Conservation (phyloP, 139 green algal species). For the Chlorella ohadii region DNA sequence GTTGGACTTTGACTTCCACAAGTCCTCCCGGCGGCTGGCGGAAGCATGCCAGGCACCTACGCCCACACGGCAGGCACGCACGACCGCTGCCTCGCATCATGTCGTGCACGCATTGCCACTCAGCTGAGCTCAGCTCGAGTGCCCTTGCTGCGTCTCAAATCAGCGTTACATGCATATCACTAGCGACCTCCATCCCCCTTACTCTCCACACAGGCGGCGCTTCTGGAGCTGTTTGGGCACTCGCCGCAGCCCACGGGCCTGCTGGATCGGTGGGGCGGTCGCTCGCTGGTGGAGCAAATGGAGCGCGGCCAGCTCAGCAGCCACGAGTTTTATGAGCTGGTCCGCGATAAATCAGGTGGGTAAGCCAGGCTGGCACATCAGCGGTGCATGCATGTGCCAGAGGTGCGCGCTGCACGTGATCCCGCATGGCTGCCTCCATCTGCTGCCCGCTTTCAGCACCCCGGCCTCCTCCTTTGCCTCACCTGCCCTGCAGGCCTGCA, state of each 20-base stretch:
- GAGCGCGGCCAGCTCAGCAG: slow-evolving; percentile 21
- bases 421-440: too few relatives aligned
- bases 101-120: not conserved
- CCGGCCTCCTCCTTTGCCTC: not conserved
- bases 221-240: slow-evolving; percentile 32
- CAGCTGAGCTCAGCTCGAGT: too few relatives aligned
- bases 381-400: not conserved
- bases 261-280: not conserved
- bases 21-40: not conserved
- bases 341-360: not conserved
- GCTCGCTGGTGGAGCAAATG: slow-evolving; percentile 28
- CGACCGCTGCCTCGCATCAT: not conserved
- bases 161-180: too few relatives aligned
- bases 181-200: too few relatives aligned
- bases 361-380: too few relatives aligned
- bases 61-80: not conserved
- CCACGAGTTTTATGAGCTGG: not conserved
- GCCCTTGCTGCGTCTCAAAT: too few relatives aligned
- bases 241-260: not conserved
- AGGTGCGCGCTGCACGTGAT: not conserved
- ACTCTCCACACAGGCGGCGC: not conserved
- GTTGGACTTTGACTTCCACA: slow-evolving; percentile 24
- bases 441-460: not conserved
- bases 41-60: not conserved
- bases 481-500: not conserved